phyloP scores from a whole-genome alignment of 2,329 filamentous ascomycete genomes.

The Fusarium anthophilum region DNA sequence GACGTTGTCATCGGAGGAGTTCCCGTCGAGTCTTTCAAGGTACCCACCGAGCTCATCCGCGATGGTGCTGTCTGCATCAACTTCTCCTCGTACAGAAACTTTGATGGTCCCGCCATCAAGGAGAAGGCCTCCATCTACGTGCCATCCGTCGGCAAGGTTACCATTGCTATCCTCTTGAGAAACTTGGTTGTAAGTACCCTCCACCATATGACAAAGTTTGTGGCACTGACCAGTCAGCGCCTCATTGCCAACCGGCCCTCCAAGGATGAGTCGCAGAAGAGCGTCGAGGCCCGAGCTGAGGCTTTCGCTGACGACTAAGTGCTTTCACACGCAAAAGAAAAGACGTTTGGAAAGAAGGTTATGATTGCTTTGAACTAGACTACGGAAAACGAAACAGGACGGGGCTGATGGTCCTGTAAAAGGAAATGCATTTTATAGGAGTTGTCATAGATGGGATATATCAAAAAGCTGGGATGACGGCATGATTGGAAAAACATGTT shows the following conservation, averaged over 20 bases:
- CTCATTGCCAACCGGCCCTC: slow-evolving; percentile 61
- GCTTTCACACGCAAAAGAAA: not conserved
- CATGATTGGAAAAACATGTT: not conserved
- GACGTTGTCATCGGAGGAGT: slow-evolving; percentile 97
- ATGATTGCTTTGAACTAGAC: slow-evolving; percentile 28
- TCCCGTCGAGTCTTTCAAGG: slow-evolving; percentile 87
- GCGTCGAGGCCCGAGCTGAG: slow-evolving; percentile 53
- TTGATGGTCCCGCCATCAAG: slow-evolving; percentile 84
- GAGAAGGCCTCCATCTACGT: slow-evolving; percentile 97
- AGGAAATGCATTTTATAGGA: slow-evolving; percentile 30
- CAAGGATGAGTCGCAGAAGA: slow-evolving; percentile 49
- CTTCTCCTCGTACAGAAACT: slow-evolving; percentile 96
- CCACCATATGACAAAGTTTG: not conserved
- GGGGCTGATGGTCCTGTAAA: slow-evolving; percentile 8
- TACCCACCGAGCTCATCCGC: slow-evolving; percentile 82
- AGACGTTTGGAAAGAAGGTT: not conserved
- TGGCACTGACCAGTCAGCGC: slow-evolving; percentile 52
- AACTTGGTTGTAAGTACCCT: slow-evolving; percentile 79
- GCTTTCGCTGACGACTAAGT: slow-evolving; percentile 52
- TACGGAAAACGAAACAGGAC: slow-evolving; percentile 16
- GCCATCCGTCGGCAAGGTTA: slow-evolving; percentile 96
- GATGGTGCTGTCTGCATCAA: slow-evolving; percentile 99
- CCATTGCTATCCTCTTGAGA: slow-evolving; percentile 87
- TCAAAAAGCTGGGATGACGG: slow-evolving; percentile 16
- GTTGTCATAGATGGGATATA: slow-evolving; percentile 35